Conservation (phyloP, 164 flowering plant genomes). For the Malania oleifera region DNA sequence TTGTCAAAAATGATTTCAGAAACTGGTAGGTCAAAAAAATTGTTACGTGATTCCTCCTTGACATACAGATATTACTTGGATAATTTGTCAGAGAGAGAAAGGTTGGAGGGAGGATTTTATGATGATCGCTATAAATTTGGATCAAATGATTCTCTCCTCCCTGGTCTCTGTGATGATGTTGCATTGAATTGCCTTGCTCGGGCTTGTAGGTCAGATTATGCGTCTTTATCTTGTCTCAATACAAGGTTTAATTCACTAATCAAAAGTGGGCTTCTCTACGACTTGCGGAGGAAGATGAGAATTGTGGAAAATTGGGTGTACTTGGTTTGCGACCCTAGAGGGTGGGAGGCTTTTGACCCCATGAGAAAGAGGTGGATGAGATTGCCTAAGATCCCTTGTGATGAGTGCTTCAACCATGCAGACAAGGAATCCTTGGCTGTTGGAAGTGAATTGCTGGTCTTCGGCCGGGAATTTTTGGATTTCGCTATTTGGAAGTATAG, state of each 20-base stretch:
- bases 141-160: constrained; percentile 50
- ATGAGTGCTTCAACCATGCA: constrained; percentile 60
- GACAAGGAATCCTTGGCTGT: constrained; percentile 73
- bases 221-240: constrained; percentile 40
- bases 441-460: constrained; percentile 57
- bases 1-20: constrained; percentile 14
- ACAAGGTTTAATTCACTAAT: constrained; percentile 37
- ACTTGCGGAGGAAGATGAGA: constrained; percentile 41
- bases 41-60: constrained; percentile 1
- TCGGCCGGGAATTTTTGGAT: constrained; percentile 52
- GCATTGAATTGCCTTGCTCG: constrained; percentile 50
- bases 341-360: constrained; percentile 63
- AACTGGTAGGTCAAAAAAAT: constrained; percentile 18
- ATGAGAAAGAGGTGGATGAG: constrained; percentile 44
- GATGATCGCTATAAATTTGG: constrained; percentile 27
- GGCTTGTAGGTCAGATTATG: constrained; percentile 45
- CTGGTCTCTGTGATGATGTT: constrained; percentile 53
- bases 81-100: constrained; percentile 20
- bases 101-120: constrained; percentile 25
- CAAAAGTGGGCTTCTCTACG: constrained; percentile 42
- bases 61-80: constrained; percentile 9
- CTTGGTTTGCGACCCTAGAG: constrained; percentile 50
- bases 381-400: constrained; percentile 58
- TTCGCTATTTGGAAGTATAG: constrained; percentile 60
- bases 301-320: constrained; percentile 57